Evolutionary conservation across 2,329 filamentous ascomycete species (phyloP), one percentile per base, ranked within the genome.

Genomic region (Pyrenophora seminiperda): DNA sequence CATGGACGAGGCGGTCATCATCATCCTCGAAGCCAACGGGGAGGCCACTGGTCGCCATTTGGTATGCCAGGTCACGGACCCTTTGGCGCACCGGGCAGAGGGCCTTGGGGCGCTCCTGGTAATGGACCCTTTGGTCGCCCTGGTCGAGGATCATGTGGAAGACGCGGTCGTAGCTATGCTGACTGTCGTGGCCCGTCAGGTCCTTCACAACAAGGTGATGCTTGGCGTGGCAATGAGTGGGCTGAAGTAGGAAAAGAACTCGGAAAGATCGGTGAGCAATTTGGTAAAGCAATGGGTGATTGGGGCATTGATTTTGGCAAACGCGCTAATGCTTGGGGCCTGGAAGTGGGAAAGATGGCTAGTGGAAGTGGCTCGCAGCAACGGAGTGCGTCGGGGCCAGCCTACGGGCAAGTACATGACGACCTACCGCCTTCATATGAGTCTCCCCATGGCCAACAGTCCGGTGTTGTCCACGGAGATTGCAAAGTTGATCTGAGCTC

Each of bases 221-320:
- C 44, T 13, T 50, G 41, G 5, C n/a, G 24, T 17, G 49, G 22
- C 11, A 42, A 52, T 24, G 49, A 52, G 15, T 54, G 41, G 51
- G 51, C 37, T n/a, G 49, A 54, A 43, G 32, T 50, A 11, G 51
- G 51, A 15, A 50, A 54, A 44, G 47, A 51, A 32, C 20, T 51
- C 10, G 51, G 51, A 0, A 50, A 62, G 31, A 62, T 57, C n/a
- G 70, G 71, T 2, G 66, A 72, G 44, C 62, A 71, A 7, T 66
- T 72, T 19, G 70, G 71, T 2, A 67, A 59, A 42, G 58, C 50
- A 13, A 63, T 65, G 60, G 68, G 59, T 3, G 53, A 54, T 11
- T 65, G 61, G 65, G 70, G 70, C 15, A 47, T 67, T 34, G 55
- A 69, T 19, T 59, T 71, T 41, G 70, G 65, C 1, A 58, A 61